phyloP scores from a whole-genome alignment of 805 yeast species.

The Torulaspora maleeae region DNA sequence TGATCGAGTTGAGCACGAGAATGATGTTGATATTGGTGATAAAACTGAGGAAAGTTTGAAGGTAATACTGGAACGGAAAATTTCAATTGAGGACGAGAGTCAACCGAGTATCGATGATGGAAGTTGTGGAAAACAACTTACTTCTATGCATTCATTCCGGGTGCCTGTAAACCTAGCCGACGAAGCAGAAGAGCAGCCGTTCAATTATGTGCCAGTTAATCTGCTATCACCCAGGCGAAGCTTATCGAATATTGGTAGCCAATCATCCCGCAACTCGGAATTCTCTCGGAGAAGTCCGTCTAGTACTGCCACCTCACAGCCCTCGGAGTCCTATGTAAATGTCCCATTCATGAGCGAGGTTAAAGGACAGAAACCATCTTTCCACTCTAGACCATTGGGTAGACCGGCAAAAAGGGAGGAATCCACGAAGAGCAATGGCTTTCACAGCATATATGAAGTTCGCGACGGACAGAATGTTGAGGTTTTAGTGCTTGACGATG shows the following conservation, averaged over 20 bases:
- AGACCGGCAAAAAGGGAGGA: background rate
- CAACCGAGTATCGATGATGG: background rate
- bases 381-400: background rate
- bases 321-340: constrained; percentile 4
- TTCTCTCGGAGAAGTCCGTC: constrained; percentile 23
- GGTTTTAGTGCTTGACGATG: constrained; percentile 27
- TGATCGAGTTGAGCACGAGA: background rate
- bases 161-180: constrained; percentile 8
- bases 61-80: constrained; percentile 13
- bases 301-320: constrained; percentile 23
- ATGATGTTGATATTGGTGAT: background rate
- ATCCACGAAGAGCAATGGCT: background rate
- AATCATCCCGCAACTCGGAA: constrained; percentile 25
- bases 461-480: constrained; percentile 26
- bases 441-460: constrained; percentile 13
- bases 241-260: constrained; percentile 27
- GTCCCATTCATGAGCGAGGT: background rate
- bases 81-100: background rate
- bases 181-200: constrained; percentile 1
- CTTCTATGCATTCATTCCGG: constrained; percentile 9
- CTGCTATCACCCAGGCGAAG: constrained; percentile 25
- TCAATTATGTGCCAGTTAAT: constrained; percentile 1
- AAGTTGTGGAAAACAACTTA: constrained; percentile 2
- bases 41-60: constrained; percentile 18
- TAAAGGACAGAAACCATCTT: background rate